Conservation (phyloP, 1,284 basidiomycete genomes). For the Ustilago cynodontis region DNA sequence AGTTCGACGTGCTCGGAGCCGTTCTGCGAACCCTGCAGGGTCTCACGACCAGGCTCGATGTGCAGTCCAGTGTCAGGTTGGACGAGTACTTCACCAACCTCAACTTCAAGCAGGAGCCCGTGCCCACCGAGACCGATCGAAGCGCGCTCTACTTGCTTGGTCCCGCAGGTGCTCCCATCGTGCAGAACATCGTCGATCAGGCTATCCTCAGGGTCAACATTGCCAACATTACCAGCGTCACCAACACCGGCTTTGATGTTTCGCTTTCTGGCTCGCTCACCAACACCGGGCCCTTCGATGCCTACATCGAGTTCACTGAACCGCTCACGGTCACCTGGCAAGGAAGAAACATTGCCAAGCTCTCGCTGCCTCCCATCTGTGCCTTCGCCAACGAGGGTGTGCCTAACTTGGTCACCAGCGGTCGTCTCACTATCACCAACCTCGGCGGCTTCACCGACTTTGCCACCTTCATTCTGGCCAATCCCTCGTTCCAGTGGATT, state of each 20-base stretch:
- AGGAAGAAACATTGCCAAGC: conserved; percentile 78
- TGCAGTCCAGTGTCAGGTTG: conserved; percentile 57
- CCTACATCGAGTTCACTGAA: conserved; percentile 71
- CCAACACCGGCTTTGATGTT: conserved; percentile 69
- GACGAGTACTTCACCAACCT: conserved; percentile 74
- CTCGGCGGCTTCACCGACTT: conserved; percentile 76
- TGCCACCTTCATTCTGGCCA: conserved; percentile 78
- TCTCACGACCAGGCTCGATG: conserved; percentile 75
- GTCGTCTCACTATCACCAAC: conserved; percentile 67
- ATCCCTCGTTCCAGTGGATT: conserved; percentile 78
- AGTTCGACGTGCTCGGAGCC: conserved; percentile 72
- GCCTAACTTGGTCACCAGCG: conserved; percentile 75
- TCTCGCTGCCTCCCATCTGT: conserved; percentile 79
- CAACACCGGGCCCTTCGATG: conserved; percentile 72
- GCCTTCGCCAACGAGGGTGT: conserved; percentile 78
- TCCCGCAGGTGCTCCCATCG: conserved; percentile 74
- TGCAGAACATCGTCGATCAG: conserved; percentile 78
- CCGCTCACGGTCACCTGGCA: conserved; percentile 76
- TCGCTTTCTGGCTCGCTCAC: conserved; percentile 64
- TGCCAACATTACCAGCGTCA: conserved; percentile 77
- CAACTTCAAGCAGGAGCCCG: conserved; percentile 76
- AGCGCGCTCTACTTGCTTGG: conserved; percentile 79
- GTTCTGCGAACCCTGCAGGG: conserved; percentile 77
- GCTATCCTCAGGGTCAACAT: conserved; percentile 75
- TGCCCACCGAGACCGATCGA: conserved; percentile 77